Evolutionary conservation across 129 eudicot genomes (phyloP), one percentile per base, ranked within the genome.

Genomic region (Tagetes patula): DNA sequence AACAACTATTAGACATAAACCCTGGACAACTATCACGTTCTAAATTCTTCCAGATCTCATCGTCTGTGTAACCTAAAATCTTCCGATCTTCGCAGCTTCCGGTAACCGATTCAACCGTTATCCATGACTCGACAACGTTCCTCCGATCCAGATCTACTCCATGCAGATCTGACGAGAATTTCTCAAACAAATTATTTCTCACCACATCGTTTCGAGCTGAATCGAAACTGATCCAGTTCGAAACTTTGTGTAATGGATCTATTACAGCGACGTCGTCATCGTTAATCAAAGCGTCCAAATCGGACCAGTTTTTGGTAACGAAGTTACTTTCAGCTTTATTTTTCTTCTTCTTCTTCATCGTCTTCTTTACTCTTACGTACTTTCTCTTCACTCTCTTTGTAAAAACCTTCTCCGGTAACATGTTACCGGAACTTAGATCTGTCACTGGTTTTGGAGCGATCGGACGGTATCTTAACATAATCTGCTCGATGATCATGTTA

Each of bases 11-110:
- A 0, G 92, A 86, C 12, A 87, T 71, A 40, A 89, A 83, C 48
- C 88, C 88, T 31, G 96, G 96, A 81, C 96, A 89, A 68, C 82
- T 82, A 80, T 89, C 96, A 30, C 36, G 42, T 46, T 84, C 86
- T 40, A 89, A 78, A 82, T 79, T 78, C 80, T 14, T 78, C 76
- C 81, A 64, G 61, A 75, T 87, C 84, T 89, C 96, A 59, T 27
- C 84, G 61, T 89, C 96, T 36, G 88, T 77, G 41, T 80, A 11
- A 37, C 92, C 96, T 54, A 86, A 65, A 55, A 79, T 47, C 45
- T 76, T 75, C 59, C 72, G 76, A 37, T 81, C 83, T 37, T 55
- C 87, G n/a, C 79, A 82, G 39, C 80, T 69, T 42, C 78, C 88
- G 0, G 86, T 89, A 61, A 84, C 82, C 12, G 80, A 64, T 41